Evolutionary conservation across 2,329 filamentous ascomycete genomes (phyloP).

Genomic region (Colletotrichum sp.): DNA sequence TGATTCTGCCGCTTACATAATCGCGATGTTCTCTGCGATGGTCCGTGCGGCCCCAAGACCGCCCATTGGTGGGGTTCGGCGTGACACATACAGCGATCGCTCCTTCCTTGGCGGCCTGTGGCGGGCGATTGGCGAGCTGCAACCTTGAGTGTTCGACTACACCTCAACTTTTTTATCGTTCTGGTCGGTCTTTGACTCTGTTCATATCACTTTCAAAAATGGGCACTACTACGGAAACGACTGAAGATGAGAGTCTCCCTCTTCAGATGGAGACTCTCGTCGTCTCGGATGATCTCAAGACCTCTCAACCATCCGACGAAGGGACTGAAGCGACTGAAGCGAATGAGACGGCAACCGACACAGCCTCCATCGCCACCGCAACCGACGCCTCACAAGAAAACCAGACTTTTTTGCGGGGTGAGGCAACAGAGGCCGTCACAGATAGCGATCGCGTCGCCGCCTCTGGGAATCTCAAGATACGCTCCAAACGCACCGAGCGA

Average conservation of each 20-base stretch:
- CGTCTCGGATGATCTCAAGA: not conserved
- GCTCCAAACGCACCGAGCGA: conserved; percentile 20
- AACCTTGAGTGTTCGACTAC: not conserved
- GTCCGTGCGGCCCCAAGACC: not conserved
- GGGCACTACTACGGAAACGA: fast-evolving
- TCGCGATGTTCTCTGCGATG: not conserved
- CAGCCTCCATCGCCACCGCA: not conserved
- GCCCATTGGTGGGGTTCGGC: not conserved
- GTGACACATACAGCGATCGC: not conserved
- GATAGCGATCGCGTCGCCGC: conserved; percentile 11
- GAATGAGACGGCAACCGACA: not conserved
- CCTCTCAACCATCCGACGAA: not conserved
- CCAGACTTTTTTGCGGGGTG: not conserved
- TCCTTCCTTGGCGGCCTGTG: not conserved
- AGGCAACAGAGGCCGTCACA: conserved; percentile 5
- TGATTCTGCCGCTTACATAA: not conserved
- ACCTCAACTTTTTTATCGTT: not conserved
- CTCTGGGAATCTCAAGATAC: conserved; percentile 2
- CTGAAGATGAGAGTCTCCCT: not conserved
- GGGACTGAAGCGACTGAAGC: not conserved
- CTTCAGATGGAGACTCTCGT: not conserved
- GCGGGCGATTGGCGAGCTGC: not conserved
- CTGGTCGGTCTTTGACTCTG: not conserved
- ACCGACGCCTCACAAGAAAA: not conserved
- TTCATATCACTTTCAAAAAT: not conserved